These are phyloP conservation scores for Fusarium guadeloupense DNA, from an alignment of 2,329 filamentous ascomycete genomes.

Conservation along the genomic window DNA sequence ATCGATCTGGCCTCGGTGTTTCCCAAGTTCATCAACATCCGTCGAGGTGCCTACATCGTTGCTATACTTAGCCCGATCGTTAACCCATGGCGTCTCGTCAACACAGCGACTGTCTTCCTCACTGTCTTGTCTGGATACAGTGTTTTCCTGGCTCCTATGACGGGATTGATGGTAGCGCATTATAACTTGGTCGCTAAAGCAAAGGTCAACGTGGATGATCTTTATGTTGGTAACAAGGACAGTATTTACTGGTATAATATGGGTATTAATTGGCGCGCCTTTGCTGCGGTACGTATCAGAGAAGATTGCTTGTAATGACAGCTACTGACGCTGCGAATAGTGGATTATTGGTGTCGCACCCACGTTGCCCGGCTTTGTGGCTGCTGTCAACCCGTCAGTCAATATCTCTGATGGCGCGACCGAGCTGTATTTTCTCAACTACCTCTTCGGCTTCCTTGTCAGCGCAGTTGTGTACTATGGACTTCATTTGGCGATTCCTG, in stretches of 20 bases:
- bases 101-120: slow-evolving; percentile 49
- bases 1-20: slow-evolving; percentile 53
- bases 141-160: slow-evolving; percentile 52
- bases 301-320: no score
- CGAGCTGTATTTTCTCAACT: slow-evolving; percentile 52
- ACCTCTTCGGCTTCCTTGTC: slow-evolving; percentile 50
- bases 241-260: slow-evolving; percentile 53
- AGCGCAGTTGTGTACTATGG: slow-evolving; percentile 46
- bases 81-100: slow-evolving; percentile 52
- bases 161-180: slow-evolving; percentile 51
- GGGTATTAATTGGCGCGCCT: slow-evolving; percentile 54
- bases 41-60: slow-evolving; percentile 50
- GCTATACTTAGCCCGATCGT: slow-evolving; percentile 49
- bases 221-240: slow-evolving; percentile 44
- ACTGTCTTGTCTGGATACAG: slow-evolving; percentile 50
- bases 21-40: slow-evolving; percentile 51
- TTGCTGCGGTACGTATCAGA: slow-evolving; percentile 48
- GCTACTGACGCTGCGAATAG: slow-evolving; percentile 33
- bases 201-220: slow-evolving; percentile 50
- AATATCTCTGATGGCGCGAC: slow-evolving; percentile 49
- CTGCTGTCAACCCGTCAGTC: slow-evolving; percentile 49
- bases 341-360: slow-evolving; percentile 53
- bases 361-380: slow-evolving; percentile 54
- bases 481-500: slow-evolving; percentile 47
- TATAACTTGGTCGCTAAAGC: slow-evolving; percentile 47